Percentiles rank a stretch among this genome's conserved stretches.
Conservation (phyloP, 352 stramenopile genomes). For the Globisporangium splendens region DNA sequence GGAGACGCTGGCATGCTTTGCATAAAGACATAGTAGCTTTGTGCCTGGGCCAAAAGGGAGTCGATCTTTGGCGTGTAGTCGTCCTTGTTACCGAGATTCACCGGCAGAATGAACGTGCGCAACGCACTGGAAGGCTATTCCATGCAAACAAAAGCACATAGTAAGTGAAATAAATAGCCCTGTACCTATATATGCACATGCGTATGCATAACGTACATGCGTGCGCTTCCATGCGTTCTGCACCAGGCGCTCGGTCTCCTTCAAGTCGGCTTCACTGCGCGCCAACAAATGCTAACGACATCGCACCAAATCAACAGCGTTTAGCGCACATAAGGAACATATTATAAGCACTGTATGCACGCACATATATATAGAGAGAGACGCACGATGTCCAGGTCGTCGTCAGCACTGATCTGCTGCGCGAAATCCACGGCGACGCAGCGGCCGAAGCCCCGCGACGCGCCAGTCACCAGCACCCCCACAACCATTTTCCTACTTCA, state of each 20-base stretch:
- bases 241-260: conserved; percentile 48
- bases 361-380: too few species aligned
- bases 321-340: too few species aligned
- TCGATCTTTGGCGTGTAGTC: conserved; percentile 58
- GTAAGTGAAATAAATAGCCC: too few species aligned
- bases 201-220: conserved; percentile 5
- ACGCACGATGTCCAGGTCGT: conserved; percentile 54
- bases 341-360: too few species aligned
- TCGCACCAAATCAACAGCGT: too few species aligned
- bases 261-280: conserved; percentile 42
- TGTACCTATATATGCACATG: too few species aligned
- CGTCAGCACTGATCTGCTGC: conserved; percentile 17
- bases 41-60: conserved; percentile 26
- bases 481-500: neutral
- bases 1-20: too few species aligned
- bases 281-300: conserved; percentile 50
- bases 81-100: conserved; percentile 41
- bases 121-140: conserved; percentile 14
- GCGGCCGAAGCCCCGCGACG: conserved; percentile 81
- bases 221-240: conserved; percentile 24
- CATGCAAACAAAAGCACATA: neutral
- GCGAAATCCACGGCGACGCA: conserved; percentile 71
- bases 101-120: conserved; percentile 26
- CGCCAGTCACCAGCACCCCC: conserved; percentile 75
- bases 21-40: conserved; percentile 3